Conservation (phyloP, 2,329 filamentous ascomycete genomes). For the Nemania sp. region DNA sequence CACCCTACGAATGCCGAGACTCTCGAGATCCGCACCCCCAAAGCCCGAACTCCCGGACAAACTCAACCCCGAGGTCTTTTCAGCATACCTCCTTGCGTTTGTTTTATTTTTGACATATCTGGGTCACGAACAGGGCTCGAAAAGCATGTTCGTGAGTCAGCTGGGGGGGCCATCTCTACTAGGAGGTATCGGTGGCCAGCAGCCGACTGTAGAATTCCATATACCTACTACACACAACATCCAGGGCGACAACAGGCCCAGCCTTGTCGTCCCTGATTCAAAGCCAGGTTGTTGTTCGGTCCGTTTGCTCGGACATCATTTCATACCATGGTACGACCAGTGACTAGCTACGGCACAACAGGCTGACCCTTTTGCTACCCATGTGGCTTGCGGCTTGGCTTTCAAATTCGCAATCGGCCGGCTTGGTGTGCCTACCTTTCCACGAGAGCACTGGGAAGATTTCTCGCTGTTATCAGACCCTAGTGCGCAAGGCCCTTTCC, state of each 20-base stretch:
- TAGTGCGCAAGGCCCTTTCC: not conserved
- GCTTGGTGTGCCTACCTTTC: not conserved
- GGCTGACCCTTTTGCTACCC: not conserved
- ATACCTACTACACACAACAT: too few relatives aligned
- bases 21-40: constrained; percentile 1
- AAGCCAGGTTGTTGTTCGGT: constrained; percentile 1
- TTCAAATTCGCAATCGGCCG: constrained; percentile 11
- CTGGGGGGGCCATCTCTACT: not conserved
- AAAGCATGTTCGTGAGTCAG: not conserved
- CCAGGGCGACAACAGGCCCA: not conserved
- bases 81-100: not conserved
- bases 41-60: not conserved
- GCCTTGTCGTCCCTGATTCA: constrained; percentile 1
- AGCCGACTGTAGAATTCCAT: too few relatives aligned
- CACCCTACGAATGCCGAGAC: not conserved
- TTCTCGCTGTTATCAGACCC: not conserved
- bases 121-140: not conserved
- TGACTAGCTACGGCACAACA: not conserved
- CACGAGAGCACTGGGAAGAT: not conserved
- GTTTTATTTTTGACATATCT: not conserved
- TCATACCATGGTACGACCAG: not conserved
- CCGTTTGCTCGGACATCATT: constrained; percentile 18
- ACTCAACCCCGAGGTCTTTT: not conserved
- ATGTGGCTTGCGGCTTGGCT: constrained; percentile 1
- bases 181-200: not conserved